These are phyloP conservation scores for Colletotrichum viniferum DNA, from an alignment of 2,329 filamentous ascomycete species.

Conservation along the genomic window DNA sequence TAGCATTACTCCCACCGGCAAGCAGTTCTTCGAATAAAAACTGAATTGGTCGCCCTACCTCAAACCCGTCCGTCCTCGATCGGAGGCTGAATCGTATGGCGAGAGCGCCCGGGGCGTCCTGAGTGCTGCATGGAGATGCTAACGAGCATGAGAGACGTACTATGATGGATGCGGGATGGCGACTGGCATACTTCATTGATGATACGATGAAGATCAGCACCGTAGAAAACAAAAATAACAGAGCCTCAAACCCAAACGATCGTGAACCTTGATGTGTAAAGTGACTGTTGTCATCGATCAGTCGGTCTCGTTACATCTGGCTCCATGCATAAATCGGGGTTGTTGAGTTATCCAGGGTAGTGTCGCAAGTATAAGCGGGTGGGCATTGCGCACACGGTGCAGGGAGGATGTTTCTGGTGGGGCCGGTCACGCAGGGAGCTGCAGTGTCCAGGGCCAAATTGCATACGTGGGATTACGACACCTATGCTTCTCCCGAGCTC, in stretches of 20 bases:
- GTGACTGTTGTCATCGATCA: not conserved
- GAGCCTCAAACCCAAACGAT: conserved; percentile 9
- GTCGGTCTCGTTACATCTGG: not conserved
- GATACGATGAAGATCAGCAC: conserved; percentile 18
- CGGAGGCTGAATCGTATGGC: conserved; percentile 8
- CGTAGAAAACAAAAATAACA: conserved; percentile 23
- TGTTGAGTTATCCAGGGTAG: not conserved
- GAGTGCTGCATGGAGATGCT: conserved; percentile 20
- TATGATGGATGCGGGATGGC: conserved; percentile 19
- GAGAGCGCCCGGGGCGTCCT: conserved; percentile 18
- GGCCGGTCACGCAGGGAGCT: not conserved
- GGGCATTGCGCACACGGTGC: not conserved
- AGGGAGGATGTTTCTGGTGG: not conserved
- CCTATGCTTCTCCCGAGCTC: conserved; percentile 23
- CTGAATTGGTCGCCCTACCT: conserved; percentile 21
- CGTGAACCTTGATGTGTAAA: not conserved
- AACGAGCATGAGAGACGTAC: conserved; percentile 14
- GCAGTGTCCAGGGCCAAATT: not conserved
- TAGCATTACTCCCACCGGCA: conserved; percentile 35
- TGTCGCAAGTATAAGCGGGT: not conserved
- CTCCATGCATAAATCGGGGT: not conserved
- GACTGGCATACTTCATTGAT: conserved; percentile 9
- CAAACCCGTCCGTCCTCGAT: not conserved
- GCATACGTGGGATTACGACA: conserved; percentile 32
- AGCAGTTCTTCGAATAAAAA: conserved; percentile 22